Evolutionary conservation across 257 asterid genomes (phyloP).

Genomic region (Solanum microdontum): DNA sequence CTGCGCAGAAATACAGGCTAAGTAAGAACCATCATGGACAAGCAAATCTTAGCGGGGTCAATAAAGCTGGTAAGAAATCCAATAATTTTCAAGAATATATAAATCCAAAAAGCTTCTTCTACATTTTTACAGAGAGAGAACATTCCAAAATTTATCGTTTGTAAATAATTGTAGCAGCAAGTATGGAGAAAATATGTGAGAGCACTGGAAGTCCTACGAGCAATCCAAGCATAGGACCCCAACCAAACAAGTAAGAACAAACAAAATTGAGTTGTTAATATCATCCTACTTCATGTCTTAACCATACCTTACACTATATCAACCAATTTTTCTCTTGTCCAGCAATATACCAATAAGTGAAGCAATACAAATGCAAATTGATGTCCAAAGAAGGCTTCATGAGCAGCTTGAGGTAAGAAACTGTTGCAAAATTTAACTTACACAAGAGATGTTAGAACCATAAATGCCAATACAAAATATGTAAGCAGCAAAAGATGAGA

Average conservation of each 20-base stretch:
- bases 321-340: constrained; percentile 11
- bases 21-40: constrained; percentile 80
- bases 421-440: not conserved
- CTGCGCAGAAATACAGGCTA: constrained; percentile 80
- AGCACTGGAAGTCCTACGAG: constrained; percentile 35
- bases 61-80: constrained; percentile 52
- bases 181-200: constrained; percentile 48
- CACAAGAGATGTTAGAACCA: not conserved
- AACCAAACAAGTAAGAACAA: constrained; percentile 45
- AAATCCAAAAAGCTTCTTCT: not conserved
- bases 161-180: constrained; percentile 29
- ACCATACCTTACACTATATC: not conserved
- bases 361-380: constrained; percentile 81
- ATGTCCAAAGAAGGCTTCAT: constrained; percentile 69
- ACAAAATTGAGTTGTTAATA: not conserved
- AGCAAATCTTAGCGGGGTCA: constrained; percentile 41
- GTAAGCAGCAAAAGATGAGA: not conserved
- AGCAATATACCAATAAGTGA: constrained; percentile 61
- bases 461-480: not conserved
- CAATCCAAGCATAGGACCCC: constrained; percentile 36
- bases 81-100: not conserved
- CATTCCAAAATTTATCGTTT: constrained; percentile 8
- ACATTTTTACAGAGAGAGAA: not conserved
- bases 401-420: constrained; percentile 82
- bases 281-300: not conserved